Percentiles rank a stretch among this genome's conserved stretches.
These are phyloP conservation scores for Paraglomus brasilianum DNA, from an alignment of 192 early-diverging fungal species.

Conservation along the genomic window DNA sequence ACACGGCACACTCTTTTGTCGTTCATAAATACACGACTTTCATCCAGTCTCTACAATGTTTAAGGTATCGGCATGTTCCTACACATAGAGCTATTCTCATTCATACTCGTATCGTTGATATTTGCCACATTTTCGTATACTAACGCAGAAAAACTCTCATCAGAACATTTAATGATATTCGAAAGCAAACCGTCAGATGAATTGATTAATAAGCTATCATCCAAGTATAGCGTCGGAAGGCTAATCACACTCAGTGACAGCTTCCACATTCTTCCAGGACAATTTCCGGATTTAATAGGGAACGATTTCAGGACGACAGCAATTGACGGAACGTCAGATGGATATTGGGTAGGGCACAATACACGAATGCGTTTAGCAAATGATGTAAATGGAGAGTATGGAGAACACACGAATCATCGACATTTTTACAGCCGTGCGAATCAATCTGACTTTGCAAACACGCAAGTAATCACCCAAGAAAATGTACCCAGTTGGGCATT, in stretches of 20 bases:
- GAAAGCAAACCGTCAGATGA: not conserved
- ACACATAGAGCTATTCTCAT: no score
- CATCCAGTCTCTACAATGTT: no score
- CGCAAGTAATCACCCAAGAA: not conserved
- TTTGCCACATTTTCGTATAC: no score
- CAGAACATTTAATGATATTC: no score
- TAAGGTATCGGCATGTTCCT: no score
- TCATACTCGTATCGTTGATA: no score
- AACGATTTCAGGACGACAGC: not conserved
- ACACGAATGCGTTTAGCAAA: not conserved
- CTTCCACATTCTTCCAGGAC: conserved; percentile 11
- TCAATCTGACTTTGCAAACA: not conserved
- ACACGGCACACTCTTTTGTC: no score
- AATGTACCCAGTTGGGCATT: conserved; percentile 11
- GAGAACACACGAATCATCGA: no score
- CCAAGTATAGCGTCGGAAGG: not conserved
- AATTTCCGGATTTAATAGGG: no score
- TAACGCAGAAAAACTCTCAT: no score
- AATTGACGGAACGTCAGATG: not conserved
- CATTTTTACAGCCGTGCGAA: not conserved
- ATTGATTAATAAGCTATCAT: not conserved
- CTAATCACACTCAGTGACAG: conserved; percentile 14
- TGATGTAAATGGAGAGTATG: not conserved
- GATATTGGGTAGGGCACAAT: not conserved
- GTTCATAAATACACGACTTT: no score